A percentile compares a stretch with the other conserved stretches of the same genome.
Evolutionary conservation across 1,284 basidiomycete genomes (phyloP).

Genomic region (Golubevia sp.): DNA sequence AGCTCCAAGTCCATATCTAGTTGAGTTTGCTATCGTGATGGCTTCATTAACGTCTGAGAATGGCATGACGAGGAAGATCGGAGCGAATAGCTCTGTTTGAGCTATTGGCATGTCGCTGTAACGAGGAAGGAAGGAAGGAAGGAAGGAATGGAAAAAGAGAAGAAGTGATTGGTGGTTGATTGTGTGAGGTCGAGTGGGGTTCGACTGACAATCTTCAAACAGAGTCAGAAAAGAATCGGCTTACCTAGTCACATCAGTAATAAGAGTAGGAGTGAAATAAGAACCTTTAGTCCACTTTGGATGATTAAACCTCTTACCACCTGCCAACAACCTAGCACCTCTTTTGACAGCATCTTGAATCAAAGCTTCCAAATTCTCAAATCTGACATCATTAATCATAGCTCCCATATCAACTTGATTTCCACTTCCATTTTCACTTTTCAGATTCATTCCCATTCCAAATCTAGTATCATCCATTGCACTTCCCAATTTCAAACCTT

Average conservation of each 20-base stretch:
- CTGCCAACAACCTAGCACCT: conserved; percentile 74
- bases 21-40: conserved; percentile 81
- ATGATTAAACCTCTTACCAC: conserved; percentile 72
- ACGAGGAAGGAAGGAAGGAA: neutral
- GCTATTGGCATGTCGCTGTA: conserved; percentile 44
- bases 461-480: conserved; percentile 47
- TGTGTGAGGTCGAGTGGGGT: no score
- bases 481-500: conserved; percentile 32
- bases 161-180: no score
- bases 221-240: conserved; percentile 36
- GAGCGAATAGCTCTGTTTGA: conserved; percentile 45
- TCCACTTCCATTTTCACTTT: neutral
- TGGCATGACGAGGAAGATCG: conserved; percentile 50
- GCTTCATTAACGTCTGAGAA: conserved; percentile 75
- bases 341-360: conserved; percentile 73
- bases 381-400: conserved; percentile 75
- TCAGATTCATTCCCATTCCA: conserved; percentile 1
- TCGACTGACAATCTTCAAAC: neutral
- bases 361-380: conserved; percentile 73
- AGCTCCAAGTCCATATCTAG: conserved; percentile 87
- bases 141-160: no score
- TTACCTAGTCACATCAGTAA: conserved; percentile 79
- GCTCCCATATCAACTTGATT: conserved; percentile 71
- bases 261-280: conserved; percentile 85
- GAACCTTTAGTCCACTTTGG: conserved; percentile 69